Percentiles rank a stretch among this genome's conserved stretches.
These are phyloP conservation scores for Coemansia sp. DNA, from an alignment of 192 early-diverging fungal genomes.

Conservation along the genomic window DNA sequence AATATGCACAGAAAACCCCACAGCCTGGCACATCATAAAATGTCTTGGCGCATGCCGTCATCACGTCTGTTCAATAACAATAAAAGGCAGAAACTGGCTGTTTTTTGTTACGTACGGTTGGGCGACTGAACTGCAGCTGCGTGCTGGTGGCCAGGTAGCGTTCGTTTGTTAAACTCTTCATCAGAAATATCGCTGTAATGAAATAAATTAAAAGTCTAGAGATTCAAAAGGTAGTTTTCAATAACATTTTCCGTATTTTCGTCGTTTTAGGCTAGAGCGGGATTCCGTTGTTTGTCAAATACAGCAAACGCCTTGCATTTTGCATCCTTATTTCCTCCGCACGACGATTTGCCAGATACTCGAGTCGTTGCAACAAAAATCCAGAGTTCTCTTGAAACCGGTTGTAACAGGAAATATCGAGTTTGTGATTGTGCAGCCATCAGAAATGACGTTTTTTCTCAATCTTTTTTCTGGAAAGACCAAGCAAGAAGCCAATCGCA, in stretches of 20 bases:
- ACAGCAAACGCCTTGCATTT: too few species aligned
- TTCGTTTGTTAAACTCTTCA: background rate
- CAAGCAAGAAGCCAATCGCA: background rate
- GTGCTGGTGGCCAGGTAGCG: background rate
- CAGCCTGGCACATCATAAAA: background rate
- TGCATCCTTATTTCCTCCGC: background rate
- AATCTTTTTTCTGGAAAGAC: background rate
- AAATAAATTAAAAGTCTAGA: background rate
- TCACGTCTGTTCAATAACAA: background rate
- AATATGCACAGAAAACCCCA: background rate
- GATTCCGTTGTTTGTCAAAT: background rate
- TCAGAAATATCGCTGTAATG: background rate
- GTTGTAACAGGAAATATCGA: too few species aligned
- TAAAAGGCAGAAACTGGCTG: background rate
- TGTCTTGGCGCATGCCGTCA: conserved; percentile 2
- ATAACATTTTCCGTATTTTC: background rate
- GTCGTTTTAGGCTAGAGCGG: background rate
- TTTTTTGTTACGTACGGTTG: background rate
- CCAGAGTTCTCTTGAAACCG: too few species aligned
- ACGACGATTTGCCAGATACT: background rate
- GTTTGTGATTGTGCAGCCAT: too few species aligned
- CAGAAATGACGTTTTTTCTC: background rate
- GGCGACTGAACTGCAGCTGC: background rate
- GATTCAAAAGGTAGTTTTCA: background rate
- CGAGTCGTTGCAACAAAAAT: too few species aligned